A percentile compares a stretch with the other conserved stretches of the same genome.
Evolutionary conservation across 1,139 yeast genomes (phyloP).

Genomic region (Geotrichum fermentans): DNA sequence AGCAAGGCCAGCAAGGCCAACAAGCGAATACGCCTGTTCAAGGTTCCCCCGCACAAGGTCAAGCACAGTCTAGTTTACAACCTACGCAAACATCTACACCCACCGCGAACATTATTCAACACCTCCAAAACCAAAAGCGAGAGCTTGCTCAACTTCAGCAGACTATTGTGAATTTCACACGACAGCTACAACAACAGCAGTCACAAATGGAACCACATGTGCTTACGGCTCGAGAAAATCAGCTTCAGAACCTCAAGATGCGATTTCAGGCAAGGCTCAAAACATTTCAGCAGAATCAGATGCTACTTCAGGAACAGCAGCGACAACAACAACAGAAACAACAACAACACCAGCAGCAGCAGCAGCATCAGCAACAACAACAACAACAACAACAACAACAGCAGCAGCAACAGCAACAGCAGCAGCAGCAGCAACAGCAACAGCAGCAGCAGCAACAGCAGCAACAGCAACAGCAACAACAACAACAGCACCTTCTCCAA

Average conservation of each 20-base stretch:
- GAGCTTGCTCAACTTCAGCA: constrained; percentile 21
- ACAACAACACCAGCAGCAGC: no score
- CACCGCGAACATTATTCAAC: no score
- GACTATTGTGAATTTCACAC: constrained; percentile 32
- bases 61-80: no score
- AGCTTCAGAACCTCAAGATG: constrained; percentile 26
- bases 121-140: constrained; percentile 11
- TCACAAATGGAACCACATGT: constrained; percentile 12
- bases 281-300: constrained; percentile 4
- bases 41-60: no score
- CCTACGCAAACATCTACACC: no score
- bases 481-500: constrained; percentile 15
- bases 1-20: constrained; percentile 18
- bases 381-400: constrained; percentile 17
- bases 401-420: constrained; percentile 18
- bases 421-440: constrained; percentile 23
- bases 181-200: constrained; percentile 29
- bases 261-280: constrained; percentile 10
- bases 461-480: constrained; percentile 7
- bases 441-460: constrained; percentile 26
- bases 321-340: no score
- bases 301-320: constrained; percentile 13
- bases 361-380: no score
- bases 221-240: constrained; percentile 9
- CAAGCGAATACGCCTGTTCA: not conserved